A percentile compares a stretch with the other conserved stretches of the same genome.
These are phyloP conservation scores for Venturia pyrina DNA, from an alignment of 2,329 filamentous ascomycete species.

Conservation along the genomic window DNA sequence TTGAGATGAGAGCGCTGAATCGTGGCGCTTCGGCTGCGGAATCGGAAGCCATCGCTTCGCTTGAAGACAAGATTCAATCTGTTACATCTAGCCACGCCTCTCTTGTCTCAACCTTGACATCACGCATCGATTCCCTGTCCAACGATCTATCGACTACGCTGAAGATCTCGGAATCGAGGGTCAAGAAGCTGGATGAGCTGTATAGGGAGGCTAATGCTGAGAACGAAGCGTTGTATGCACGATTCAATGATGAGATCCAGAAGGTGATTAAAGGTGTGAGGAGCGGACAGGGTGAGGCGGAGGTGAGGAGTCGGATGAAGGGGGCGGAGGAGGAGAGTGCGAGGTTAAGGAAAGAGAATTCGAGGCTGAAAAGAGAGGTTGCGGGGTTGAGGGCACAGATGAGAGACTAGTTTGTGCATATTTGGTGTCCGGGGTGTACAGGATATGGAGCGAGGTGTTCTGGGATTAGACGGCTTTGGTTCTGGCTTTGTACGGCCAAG, in stretches of 20 bases:
- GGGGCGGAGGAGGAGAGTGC: slow-evolving; percentile 69
- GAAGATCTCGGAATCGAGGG: slow-evolving; percentile 65
- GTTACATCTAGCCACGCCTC: slow-evolving; percentile 59
- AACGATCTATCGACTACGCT: slow-evolving; percentile 63
- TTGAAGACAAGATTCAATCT: slow-evolving; percentile 20
- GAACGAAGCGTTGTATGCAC: slow-evolving; percentile 85
- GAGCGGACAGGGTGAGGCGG: slow-evolving; percentile 67
- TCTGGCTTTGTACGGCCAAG: neutral
- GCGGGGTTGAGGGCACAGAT: slow-evolving; percentile 49
- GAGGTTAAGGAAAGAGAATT: slow-evolving; percentile 75
- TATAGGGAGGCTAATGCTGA: slow-evolving; percentile 82
- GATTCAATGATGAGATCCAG: slow-evolving; percentile 82
- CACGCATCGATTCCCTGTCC: slow-evolving; percentile 54
- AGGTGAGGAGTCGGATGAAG: slow-evolving; percentile 59
- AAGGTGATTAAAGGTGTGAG: slow-evolving; percentile 70
- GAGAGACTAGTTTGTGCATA: slow-evolving; percentile 15
- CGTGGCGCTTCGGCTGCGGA: slow-evolving; percentile 15
- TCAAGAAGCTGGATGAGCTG: slow-evolving; percentile 73
- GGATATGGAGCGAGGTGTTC: neutral
- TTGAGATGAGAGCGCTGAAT: slow-evolving; percentile 56
- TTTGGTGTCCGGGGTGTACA: neutral
- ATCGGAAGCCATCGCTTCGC: slow-evolving; percentile 17
- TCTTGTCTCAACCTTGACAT: slow-evolving; percentile 48
- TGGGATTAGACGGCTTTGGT: neutral
- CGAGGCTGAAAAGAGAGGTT: slow-evolving; percentile 71